Conservation (phyloP, 2,329 filamentous ascomycete genomes). For the Aspergillus sp. region DNA sequence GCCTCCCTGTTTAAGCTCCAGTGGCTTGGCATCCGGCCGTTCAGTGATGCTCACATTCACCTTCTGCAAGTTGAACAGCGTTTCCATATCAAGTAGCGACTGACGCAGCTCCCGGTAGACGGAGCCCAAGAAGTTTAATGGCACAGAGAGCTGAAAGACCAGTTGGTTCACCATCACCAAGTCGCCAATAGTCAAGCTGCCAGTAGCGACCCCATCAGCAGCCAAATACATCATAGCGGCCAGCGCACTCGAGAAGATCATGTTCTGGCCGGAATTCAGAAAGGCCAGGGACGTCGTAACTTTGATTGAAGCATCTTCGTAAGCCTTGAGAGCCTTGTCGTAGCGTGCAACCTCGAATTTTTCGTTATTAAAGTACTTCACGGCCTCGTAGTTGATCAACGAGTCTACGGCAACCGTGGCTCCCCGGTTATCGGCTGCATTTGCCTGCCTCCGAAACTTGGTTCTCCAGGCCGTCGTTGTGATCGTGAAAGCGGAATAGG, state of each 20-base stretch:
- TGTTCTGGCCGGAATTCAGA: constrained; percentile 91
- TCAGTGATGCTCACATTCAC: constrained; percentile 90
- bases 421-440: constrained; percentile 93
- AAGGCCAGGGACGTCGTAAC: constrained; percentile 91
- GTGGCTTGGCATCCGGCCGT: constrained; percentile 70
- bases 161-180: constrained; percentile 99
- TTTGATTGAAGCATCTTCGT: constrained; percentile 95
- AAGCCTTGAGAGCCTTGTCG: constrained; percentile 80
- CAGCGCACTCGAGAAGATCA: constrained; percentile 93
- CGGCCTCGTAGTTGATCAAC: constrained; percentile 97
- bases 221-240: constrained; percentile 99
- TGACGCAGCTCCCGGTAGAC: constrained; percentile 96
- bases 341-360: constrained; percentile 91
- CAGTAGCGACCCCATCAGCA: constrained; percentile 81
- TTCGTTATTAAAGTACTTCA: constrained; percentile 99
- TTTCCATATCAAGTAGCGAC: constrained; percentile 97
- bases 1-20: constrained; percentile 75
- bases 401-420: constrained; percentile 96
- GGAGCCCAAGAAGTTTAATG: constrained; percentile 96
- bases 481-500: constrained; percentile 96
- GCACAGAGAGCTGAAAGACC: constrained; percentile 95
- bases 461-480: constrained; percentile 96
- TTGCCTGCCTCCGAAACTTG: constrained; percentile 92
- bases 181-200: constrained; percentile 86
- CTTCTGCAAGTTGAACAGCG: constrained; percentile 94